Evolutionary conservation across 139 green algal species (phyloP), one percentile per base, ranked within the genome.

Genomic region (Mesotaenium endlicherianum): DNA sequence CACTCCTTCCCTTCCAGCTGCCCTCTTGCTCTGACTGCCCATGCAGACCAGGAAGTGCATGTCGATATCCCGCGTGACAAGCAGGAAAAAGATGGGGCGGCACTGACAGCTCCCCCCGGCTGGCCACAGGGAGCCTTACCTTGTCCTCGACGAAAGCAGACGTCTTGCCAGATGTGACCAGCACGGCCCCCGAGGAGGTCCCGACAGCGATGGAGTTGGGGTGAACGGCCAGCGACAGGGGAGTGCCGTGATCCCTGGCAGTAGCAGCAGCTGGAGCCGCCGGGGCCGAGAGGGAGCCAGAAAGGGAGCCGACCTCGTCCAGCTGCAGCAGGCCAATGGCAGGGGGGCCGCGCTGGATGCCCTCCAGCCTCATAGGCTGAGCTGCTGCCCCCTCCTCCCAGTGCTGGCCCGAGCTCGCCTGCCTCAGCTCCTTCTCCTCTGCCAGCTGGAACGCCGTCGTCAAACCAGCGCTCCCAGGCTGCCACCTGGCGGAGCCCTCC

Each of bases 321-420:
- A 86, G 45, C 53, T 85, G 43, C 34, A 86, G 80, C 3, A 86
- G 71, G 39, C 80, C 80, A 45, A 86, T 72, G 39, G 80, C 80
- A 36, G 80, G 71, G 16, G 45, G 45, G 34, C 80, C 72, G 17
- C 36, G 31, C 70, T 75, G 30, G 42, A 85, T 76, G 2, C 80
- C 80, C 49, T 86, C 80, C 4, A 86, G 77, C 14, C 42, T 43
- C 75, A 86, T 86, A 6, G 80, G 80, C 38, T 83, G 67, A 39
- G 77, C 64, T 34, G 67, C 77, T 5, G 77, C 77, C 5, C 77
- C 77, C 49, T 84, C 77, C 69, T 84, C 77, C 69, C 36, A 83
- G 8, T 77, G 34, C 8, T 42, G 8, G 11, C 77, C 77, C 4
- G 67, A 83, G 14, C 20, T 60, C 69, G 77, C 30, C 8, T 43